Conservation (phyloP, 2,329 filamentous ascomycete genomes). For the Plectosphaerella cucumerina region DNA sequence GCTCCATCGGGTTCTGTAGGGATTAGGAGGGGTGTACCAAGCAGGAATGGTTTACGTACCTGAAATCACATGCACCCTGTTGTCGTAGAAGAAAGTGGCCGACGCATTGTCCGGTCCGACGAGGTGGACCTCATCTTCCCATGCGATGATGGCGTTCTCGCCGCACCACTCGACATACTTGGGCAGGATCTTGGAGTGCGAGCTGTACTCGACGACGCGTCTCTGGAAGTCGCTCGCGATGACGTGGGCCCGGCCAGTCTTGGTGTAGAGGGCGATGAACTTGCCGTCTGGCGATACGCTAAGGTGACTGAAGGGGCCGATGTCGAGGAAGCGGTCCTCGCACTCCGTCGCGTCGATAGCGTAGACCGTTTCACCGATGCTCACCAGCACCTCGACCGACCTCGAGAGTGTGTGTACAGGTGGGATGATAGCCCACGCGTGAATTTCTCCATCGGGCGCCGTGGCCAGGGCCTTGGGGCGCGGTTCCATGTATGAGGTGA, state of each 20-base stretch:
- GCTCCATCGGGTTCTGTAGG: conserved; percentile 71
- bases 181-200: conserved; percentile 77
- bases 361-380: conserved; percentile 78
- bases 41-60: conserved; percentile 46
- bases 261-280: conserved; percentile 82
- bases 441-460: conserved; percentile 72
- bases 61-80: conserved; percentile 81
- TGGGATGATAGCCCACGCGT: conserved; percentile 85
- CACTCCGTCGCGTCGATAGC: conserved; percentile 85
- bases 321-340: conserved; percentile 85
- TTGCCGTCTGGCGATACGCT: conserved; percentile 87
- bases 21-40: conserved; percentile 12
- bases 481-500: conserved; percentile 88
- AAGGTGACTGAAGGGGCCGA: conserved; percentile 88
- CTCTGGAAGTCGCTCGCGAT: conserved; percentile 95
- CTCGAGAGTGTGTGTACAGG: conserved; percentile 85
- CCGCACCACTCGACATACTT: conserved; percentile 95
- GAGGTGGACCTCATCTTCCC: conserved; percentile 96
- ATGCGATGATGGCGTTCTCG: conserved; percentile 89
- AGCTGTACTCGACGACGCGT: conserved; percentile 86
- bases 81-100: conserved; percentile 82
- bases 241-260: conserved; percentile 82
- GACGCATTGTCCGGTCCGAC: conserved; percentile 80
- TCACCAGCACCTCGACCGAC: conserved; percentile 88
- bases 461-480: conserved; percentile 77